Conservation (phyloP, 257 asterid species). For the Petrea volubilis region DNA sequence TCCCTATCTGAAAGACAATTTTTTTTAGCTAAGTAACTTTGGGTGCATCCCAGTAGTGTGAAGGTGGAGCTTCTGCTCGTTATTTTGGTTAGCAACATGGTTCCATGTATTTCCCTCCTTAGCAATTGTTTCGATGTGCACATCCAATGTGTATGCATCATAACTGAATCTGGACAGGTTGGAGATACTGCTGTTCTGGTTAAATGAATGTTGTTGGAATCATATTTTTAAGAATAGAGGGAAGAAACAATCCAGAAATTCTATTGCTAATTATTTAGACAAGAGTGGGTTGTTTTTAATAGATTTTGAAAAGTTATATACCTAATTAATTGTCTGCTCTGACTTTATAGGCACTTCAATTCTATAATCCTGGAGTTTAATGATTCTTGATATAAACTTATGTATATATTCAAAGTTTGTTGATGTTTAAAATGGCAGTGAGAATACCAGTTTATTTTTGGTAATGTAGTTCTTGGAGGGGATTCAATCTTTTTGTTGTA, state of each 20-base stretch:
- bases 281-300: background rate
- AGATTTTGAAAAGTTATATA: background rate
- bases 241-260: background rate
- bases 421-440: background rate
- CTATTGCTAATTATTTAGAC: background rate
- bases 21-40: slow-evolving; percentile 4
- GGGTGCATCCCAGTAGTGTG: slow-evolving; percentile 10
- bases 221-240: background rate
- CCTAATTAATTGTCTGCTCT: background rate
- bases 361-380: background rate
- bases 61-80: slow-evolving; percentile 13
- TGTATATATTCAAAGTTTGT: background rate
- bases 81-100: slow-evolving; percentile 2
- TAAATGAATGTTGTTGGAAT: background rate
- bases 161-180: background rate
- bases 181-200: background rate
- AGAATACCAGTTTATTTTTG: background rate
- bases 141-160: background rate
- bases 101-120: slow-evolving; percentile 3
- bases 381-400: background rate
- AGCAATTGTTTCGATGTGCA: background rate
- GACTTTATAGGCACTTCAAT: background rate
- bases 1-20: background rate
- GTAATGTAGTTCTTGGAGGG: background rate
- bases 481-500: background rate